Evolutionary conservation across 768 basidiomycete species (phyloP).

Genomic region (Amanita rubescens): DNA sequence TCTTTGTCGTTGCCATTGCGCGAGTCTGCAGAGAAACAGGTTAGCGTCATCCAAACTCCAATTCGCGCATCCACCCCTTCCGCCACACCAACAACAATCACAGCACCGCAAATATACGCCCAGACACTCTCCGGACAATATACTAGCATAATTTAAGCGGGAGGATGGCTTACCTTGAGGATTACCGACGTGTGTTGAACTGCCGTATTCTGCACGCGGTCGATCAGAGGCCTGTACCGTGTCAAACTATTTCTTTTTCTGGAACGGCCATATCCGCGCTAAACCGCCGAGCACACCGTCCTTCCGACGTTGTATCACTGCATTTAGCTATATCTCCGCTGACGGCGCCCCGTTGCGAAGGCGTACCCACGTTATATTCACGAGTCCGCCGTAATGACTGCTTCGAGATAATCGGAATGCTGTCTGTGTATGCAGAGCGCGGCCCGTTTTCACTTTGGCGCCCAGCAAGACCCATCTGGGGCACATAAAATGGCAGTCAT

Average conservation of each 20-base stretch:
- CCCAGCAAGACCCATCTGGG: too few species aligned
- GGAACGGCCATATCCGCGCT: not conserved
- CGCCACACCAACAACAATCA: not conserved
- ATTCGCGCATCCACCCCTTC: slow-evolving; percentile 1
- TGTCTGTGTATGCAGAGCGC: too few species aligned
- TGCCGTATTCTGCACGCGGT: not conserved
- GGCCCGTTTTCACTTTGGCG: too few species aligned
- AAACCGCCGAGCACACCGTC: too few species aligned
- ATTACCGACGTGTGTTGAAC: not conserved
- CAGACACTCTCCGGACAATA: not conserved
- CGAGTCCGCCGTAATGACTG: too few species aligned
- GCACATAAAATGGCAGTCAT: too few species aligned
- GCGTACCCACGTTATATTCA: too few species aligned
- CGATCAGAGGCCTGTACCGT: not conserved
- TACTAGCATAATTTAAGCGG: not conserved
- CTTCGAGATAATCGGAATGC: too few species aligned
- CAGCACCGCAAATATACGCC: not conserved
- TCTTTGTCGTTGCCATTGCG: slow-evolving; percentile 58
- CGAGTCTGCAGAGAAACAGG: not conserved
- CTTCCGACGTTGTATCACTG: too few species aligned
- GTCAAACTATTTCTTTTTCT: not conserved
- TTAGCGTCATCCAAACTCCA: slow-evolving; percentile 6
- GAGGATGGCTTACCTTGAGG: slow-evolving; percentile 8
- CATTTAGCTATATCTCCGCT: too few species aligned
- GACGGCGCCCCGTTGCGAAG: too few species aligned